Evolutionary conservation across 805 yeast species (phyloP).

Genomic region (Myxozyma udenii): DNA sequence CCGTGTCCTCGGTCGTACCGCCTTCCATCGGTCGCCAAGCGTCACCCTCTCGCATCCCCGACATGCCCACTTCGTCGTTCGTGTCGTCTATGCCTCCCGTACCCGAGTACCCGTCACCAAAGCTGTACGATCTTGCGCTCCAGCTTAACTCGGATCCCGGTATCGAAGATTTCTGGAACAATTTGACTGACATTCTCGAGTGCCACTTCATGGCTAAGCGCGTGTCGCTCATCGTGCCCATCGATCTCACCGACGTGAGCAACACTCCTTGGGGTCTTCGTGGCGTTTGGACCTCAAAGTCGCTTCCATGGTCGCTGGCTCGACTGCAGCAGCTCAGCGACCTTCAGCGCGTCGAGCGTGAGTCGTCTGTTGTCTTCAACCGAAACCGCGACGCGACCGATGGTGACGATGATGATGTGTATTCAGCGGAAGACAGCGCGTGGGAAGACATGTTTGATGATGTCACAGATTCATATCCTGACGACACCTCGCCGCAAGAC

Average conservation of each 20-base stretch:
- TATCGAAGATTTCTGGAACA: slow-evolving; percentile 34
- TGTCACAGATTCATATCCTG: not conserved
- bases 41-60: not conserved
- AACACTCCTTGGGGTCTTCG: slow-evolving; percentile 39
- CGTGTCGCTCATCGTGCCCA: slow-evolving; percentile 34
- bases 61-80: not conserved
- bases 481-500: not conserved
- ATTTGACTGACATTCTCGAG: slow-evolving; percentile 31
- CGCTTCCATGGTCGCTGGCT: slow-evolving; percentile 23
- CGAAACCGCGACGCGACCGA: not conserved
- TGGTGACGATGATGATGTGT: slow-evolving; percentile 7
- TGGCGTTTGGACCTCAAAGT: slow-evolving; percentile 34
- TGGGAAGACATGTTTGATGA: slow-evolving; percentile 30
- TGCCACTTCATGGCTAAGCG: slow-evolving; percentile 35
- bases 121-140: slow-evolving; percentile 23
- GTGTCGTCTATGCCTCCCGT: not conserved
- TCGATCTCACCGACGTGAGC: slow-evolving; percentile 36
- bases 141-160: slow-evolving; percentile 29
- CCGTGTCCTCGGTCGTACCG: slow-evolving; percentile 1
- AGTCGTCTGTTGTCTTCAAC: slow-evolving; percentile 3
- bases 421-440: slow-evolving; percentile 2
- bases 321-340: slow-evolving; percentile 25
- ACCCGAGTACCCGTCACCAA: slow-evolving; percentile 25
- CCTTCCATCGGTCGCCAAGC: slow-evolving; percentile 1
- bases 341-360: slow-evolving; percentile 20